Conservation (phyloP, 1,139 yeast genomes). For the Sugiyamaella paludigena region DNA sequence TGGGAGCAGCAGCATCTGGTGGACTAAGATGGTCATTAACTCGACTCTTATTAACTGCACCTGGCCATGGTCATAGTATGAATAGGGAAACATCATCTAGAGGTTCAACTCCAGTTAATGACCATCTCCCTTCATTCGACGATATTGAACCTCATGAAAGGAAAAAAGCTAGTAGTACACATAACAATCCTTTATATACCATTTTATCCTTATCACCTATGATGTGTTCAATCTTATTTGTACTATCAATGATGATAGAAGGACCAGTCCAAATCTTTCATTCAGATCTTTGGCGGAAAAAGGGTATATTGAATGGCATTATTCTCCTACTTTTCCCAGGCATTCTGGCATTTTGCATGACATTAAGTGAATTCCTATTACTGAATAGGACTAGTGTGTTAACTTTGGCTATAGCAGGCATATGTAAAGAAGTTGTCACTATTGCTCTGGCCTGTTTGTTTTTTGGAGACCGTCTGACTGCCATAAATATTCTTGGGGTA, state of each 20-base stretch:
- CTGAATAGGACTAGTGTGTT: slow-evolving; percentile 80
- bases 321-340: slow-evolving; percentile 75
- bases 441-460: slow-evolving; percentile 67
- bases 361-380: slow-evolving; percentile 81
- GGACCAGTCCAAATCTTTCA: slow-evolving; percentile 54
- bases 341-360: slow-evolving; percentile 82
- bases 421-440: slow-evolving; percentile 85
- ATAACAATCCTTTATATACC: slow-evolving; percentile 70
- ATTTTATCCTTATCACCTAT: slow-evolving; percentile 82
- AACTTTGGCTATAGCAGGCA: slow-evolving; percentile 87
- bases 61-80: background rate
- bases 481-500: slow-evolving; percentile 73
- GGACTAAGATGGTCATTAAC: slow-evolving; percentile 96
- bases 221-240: slow-evolving; percentile 62
- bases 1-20: slow-evolving; percentile 74
- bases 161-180: slow-evolving; percentile 6
- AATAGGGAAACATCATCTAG: background rate
- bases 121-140: background rate
- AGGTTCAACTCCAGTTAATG: background rate
- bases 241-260: slow-evolving; percentile 63
- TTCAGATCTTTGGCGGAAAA: slow-evolving; percentile 61
- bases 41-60: slow-evolving; percentile 58
- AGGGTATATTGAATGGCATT: slow-evolving; percentile 56
- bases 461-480: slow-evolving; percentile 69
- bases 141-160: too few relatives aligned